phyloP scores from a whole-genome alignment of 2,329 filamentous ascomycete species.

The Phyllosticta paracitricarpa region DNA sequence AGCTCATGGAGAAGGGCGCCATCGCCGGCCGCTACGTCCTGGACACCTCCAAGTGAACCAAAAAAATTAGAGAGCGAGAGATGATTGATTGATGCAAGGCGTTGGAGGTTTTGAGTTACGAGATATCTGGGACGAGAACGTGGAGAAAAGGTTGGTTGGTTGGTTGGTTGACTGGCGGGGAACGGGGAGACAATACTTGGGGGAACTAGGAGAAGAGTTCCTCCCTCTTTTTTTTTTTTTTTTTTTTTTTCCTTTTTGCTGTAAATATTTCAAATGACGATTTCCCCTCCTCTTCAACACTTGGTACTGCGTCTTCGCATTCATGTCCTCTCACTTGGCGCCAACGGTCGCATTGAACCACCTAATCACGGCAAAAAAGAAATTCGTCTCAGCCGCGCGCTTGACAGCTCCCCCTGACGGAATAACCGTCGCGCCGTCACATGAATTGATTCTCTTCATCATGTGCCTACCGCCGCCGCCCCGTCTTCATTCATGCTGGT shows the following conservation, averaged over 20 bases:
- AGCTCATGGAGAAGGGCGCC: slow-evolving; percentile 55
- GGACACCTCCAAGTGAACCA: slow-evolving; percentile 45
- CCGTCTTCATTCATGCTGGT: too few relatives aligned
- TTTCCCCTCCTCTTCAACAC: neutral
- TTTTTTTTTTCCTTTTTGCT: neutral
- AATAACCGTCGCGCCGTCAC: neutral
- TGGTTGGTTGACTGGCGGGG: neutral
- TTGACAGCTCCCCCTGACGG: neutral
- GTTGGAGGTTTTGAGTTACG: neutral
- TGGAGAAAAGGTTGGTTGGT: neutral
- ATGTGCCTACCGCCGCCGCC: neutral
- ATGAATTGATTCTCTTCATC: neutral
- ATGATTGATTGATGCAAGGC: neutral
- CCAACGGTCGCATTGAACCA: too few relatives aligned
- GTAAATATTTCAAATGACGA: neutral
- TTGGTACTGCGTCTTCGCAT: too few relatives aligned
- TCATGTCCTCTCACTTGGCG: too few relatives aligned
- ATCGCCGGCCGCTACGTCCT: slow-evolving; percentile 73
- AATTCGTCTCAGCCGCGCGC: neutral
- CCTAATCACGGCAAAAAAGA: neutral
- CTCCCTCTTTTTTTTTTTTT: neutral
- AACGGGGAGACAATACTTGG: neutral
- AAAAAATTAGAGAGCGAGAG: neutral
- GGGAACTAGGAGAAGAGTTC: neutral
- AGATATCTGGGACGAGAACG: neutral